These are phyloP conservation scores for Silene noctiflora DNA, from an alignment of 179 eudicot genomes.

Conservation along the genomic window DNA sequence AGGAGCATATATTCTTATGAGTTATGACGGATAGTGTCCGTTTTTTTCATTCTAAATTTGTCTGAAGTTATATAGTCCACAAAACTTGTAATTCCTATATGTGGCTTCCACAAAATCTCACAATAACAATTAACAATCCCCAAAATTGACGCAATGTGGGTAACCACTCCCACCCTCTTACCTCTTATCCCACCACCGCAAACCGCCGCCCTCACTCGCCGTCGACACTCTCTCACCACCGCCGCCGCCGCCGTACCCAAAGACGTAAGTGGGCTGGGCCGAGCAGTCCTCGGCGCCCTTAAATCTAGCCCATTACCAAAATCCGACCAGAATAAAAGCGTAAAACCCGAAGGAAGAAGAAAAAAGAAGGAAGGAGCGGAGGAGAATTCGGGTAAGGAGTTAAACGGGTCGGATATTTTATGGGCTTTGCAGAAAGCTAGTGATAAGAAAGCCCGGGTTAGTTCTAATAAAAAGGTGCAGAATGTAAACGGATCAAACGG, in stretches of 20 bases:
- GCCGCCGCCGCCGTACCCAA: conserved; percentile 18
- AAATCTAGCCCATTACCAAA: conserved; percentile 19
- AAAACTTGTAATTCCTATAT: too few relatives aligned
- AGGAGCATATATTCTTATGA: too few relatives aligned
- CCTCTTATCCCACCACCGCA: conserved; percentile 14
- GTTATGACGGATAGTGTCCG: too few relatives aligned
- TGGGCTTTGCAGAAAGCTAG: conserved; percentile 41
- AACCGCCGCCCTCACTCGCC: background rate
- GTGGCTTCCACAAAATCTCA: too few relatives aligned
- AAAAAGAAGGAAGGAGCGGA: conserved; percentile 5
- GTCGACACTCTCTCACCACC: background rate
- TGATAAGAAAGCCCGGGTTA: conserved; percentile 27
- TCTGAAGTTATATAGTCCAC: too few relatives aligned
- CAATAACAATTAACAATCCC: too few relatives aligned
- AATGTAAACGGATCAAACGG: background rate
- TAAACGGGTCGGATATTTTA: conserved; percentile 52
- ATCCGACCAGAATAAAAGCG: background rate
- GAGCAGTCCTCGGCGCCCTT: conserved; percentile 22
- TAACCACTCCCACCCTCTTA: background rate
- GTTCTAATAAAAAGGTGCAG: conserved; percentile 17
- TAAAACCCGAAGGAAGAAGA: background rate
- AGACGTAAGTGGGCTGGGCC: conserved; percentile 28
- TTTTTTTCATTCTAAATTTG: too few relatives aligned
- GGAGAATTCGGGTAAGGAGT: conserved; percentile 18
- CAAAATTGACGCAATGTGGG: too few relatives aligned